phyloP scores from a whole-genome alignment of 768 basidiomycete genomes.

The Mycena polygramma region DNA sequence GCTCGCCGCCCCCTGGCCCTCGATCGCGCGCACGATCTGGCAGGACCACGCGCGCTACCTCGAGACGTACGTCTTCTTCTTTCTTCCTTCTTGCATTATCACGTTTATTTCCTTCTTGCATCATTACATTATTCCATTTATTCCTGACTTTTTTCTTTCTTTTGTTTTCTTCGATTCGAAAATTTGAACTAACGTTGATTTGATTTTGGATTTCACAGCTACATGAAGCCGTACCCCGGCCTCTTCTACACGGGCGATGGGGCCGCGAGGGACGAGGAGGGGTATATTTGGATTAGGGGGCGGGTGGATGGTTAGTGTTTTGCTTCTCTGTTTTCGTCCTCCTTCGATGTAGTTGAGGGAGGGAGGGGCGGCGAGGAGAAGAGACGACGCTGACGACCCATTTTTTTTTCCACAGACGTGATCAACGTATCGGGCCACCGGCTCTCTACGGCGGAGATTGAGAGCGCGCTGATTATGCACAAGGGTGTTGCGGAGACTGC shows the following conservation, averaged over 20 bases:
- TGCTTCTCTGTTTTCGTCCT: too few species aligned
- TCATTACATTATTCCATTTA: too few species aligned
- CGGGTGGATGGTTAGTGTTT: slow-evolving; percentile 83
- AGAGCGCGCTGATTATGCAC: slow-evolving; percentile 95
- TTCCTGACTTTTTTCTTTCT: too few species aligned
- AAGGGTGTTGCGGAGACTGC: slow-evolving; percentile 97
- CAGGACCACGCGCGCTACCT: slow-evolving; percentile 87
- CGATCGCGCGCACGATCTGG: slow-evolving; percentile 93
- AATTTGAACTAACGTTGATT: too few species aligned
- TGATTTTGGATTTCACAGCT: slow-evolving; percentile 20
- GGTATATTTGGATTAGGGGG: slow-evolving; percentile 99
- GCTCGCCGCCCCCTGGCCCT: slow-evolving; percentile 92
- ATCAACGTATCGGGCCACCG: slow-evolving; percentile 99
- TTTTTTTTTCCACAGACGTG: slow-evolving; percentile 69
- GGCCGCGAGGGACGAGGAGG: slow-evolving; percentile 92
- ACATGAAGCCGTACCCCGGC: slow-evolving; percentile 64
- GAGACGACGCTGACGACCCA: background rate
- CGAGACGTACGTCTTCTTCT: slow-evolving; percentile 47
- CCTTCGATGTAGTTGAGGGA: too few species aligned
- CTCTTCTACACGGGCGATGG: slow-evolving; percentile 98
- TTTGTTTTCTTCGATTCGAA: too few species aligned
- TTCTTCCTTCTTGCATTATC: too few species aligned
- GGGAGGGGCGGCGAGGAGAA: too few species aligned
- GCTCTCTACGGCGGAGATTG: slow-evolving; percentile 97
- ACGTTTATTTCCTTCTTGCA: too few species aligned